Base-by-base conservation (phyloP, 2,329 filamentous ascomycete species). In the Trichoderma semiorbis region DNA sequence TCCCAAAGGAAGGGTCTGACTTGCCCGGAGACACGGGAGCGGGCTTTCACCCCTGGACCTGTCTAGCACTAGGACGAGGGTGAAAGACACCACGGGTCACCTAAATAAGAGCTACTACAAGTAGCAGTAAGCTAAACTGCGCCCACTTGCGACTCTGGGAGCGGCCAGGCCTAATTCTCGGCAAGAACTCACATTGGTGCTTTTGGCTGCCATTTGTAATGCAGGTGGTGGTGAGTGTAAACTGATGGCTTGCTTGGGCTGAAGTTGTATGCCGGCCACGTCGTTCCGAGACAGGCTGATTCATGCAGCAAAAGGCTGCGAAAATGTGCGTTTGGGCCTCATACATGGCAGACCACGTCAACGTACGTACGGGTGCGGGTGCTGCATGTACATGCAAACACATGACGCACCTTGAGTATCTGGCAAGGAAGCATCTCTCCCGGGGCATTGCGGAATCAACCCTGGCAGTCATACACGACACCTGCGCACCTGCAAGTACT, bases 21-120 rank as follows among this genome's bases (percentile, higher is more conserved):
- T 57, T 69, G 39, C 16, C 53, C 65, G 65, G 66, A 69, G 58
- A 72, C 57, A 47, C 70, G 70, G 70, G 70, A 70, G 57, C 70
- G 58, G 70, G 66, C 34, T 64, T 53, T 60, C 57, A 57, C 50
- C 66, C 66, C 47, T 39, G 39, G 36, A 62, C 32, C 39, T 67
- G 63, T 68, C 70, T 72, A 12, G 50, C 57, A 69, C 61, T 47
- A 65, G 47, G 61, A 57, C 18, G 36, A 32, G 47, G 32, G 32
- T 50, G 12, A 61, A 36, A 26, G 36, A 18, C 65, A 58, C 65
- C 43, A 61, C 66, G 66, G 55, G 18, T 36, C 26, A 61, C 66
- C 60, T 34, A 14, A 69, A 50, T 53, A 28, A 61, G 62, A 65
- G 62, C 61, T 50, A 60, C 57, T 34, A 21, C 30, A 60, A 21